phyloP scores from a whole-genome alignment of 345 rosid genomes.

The Eutrema japonicum region DNA sequence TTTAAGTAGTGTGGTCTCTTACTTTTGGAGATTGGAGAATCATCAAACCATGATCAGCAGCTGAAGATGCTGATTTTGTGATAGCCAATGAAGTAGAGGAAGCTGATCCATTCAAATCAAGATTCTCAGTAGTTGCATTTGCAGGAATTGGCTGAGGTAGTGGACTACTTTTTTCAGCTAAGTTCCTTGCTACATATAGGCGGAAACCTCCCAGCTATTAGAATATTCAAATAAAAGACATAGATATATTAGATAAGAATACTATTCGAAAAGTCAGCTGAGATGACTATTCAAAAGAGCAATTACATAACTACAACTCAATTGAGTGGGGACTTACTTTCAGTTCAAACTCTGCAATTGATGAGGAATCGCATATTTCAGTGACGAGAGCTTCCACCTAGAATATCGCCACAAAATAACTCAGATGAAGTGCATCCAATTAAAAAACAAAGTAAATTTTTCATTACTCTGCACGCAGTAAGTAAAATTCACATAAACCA shows the following conservation, averaged over 20 bases:
- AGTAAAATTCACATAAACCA: conserved; percentile 11
- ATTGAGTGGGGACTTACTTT: conserved; percentile 56
- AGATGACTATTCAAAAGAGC: conserved; percentile 12
- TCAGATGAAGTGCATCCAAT: not conserved
- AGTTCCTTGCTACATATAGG: conserved; percentile 65
- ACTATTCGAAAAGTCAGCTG: not conserved
- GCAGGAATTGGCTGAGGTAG: conserved; percentile 47
- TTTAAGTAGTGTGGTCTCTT: conserved; percentile 38
- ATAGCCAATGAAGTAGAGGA: conserved; percentile 68
- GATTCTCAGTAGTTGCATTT: conserved; percentile 36
- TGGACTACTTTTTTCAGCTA: conserved; percentile 47
- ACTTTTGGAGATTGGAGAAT: conserved; percentile 88
- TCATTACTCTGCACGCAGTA: not conserved
- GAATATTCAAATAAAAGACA: conserved; percentile 34
- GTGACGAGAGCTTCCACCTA: conserved; percentile 81
- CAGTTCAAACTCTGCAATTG: conserved; percentile 81
- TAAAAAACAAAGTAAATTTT: not conserved
- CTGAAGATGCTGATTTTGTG: conserved; percentile 55
- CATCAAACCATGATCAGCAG: conserved; percentile 81
- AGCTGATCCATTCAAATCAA: conserved; percentile 50
- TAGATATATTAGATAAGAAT: conserved; percentile 30
- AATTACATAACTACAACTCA: conserved; percentile 20
- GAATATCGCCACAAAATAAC: conserved; percentile 14
- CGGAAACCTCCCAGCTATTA: conserved; percentile 77
- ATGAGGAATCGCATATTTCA: conserved; percentile 72